Conservation (phyloP, 768 basidiomycete genomes). For the Rhizopogon rudus region DNA sequence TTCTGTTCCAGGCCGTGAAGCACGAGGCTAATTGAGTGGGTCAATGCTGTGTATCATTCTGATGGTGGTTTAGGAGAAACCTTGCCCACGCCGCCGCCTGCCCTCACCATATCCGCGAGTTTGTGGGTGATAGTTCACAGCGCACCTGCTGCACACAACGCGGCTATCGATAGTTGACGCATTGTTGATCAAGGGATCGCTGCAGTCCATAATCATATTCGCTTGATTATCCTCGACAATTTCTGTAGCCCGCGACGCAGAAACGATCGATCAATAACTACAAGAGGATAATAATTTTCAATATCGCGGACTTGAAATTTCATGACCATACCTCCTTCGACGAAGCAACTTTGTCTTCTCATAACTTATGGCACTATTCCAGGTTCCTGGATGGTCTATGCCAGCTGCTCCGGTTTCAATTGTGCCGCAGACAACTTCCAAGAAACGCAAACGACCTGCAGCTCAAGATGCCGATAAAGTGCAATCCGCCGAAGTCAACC, state of each 20-base stretch:
- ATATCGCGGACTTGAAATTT: neutral
- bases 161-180: neutral
- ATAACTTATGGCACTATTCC: constrained; percentile 46
- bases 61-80: neutral
- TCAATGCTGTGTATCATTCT: neutral
- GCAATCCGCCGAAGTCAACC: constrained; percentile 40
- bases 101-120: neutral
- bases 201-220: neutral
- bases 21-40: neutral
- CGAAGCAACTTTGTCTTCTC: neutral
- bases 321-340: too few species aligned
- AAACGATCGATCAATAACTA: neutral
- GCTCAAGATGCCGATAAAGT: constrained; percentile 33
- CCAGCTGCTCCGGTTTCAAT: constrained; percentile 36
- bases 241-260: too few species aligned
- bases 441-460: constrained; percentile 49
- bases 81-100: neutral
- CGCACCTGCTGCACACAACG: neutral
- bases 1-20: neutral
- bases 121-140: neutral
- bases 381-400: constrained; percentile 68
- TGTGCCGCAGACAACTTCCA: constrained; percentile 32
- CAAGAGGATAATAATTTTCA: neutral
- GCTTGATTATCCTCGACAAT: neutral
- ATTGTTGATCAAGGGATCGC: neutral